Evolutionary conservation across 495 filamentous ascomycete species (phyloP), one percentile per base, ranked within the genome.

Genomic region (Hyphodiscus hymeniophilus): DNA sequence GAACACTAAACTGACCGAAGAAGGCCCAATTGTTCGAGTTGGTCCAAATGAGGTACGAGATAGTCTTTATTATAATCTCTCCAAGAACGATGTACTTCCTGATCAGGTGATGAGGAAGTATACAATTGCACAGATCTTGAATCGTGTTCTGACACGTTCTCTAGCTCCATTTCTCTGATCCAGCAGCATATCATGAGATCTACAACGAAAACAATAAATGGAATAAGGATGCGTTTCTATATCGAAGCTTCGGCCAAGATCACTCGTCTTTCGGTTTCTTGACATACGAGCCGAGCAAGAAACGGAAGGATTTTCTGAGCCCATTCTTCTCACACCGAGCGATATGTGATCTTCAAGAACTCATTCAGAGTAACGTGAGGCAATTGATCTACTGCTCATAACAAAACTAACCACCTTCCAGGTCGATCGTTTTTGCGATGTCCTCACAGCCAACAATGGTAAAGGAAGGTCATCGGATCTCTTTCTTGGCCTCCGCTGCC

Each of bases 111-210:
- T 11, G 17, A n/a, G 13, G 13, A 6, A n/a, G 34, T 7, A 5
- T n/a, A n/a, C 34, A 4, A 36, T n/a, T 36, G 34, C 4, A n/a
- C 34, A n/a, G n/a, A 33, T n/a, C 30, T 33, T 7, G 7, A n/a
- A 8, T n/a, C 30, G 3, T 18, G 17, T 33, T 35, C 28, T 45
- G 20, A 45, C 26, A 20, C 3, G 3, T 3, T 38, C 40, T 28
- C 12, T 16, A 72, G 67, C 58, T 69, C 8, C 66, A 71, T 44
- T 72, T 72, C 54, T 51, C 54, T 5, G 51, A 62, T 6, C 69
- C 68, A 5, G 38, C 59, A 15, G 63, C 54, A 16, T 70, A 70
- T 45, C 51, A 58, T 13, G 62, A 61, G 18, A 68, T 72, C 17
- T 70, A 69, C 50, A 65, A 59, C 50, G 35, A 45, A 12, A 56